Conservation (phyloP, 495 filamentous ascomycete species). For the Daldinia grandis region DNA sequence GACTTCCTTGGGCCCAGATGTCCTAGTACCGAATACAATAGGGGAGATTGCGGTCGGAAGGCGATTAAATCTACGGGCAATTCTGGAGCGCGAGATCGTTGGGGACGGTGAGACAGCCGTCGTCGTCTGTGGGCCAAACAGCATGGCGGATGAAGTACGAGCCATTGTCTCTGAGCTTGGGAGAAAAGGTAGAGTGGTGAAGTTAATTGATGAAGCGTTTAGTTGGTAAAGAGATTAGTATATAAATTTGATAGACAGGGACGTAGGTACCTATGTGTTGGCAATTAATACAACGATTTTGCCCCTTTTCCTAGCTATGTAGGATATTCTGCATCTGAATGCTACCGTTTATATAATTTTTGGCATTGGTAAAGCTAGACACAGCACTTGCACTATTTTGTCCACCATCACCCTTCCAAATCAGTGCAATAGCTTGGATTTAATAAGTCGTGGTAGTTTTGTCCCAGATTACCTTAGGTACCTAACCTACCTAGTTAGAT, state of each 20-base stretch:
- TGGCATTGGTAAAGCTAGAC: neutral
- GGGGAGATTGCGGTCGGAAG: constrained; percentile 31
- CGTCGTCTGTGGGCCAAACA: constrained; percentile 39
- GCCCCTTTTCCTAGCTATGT: neutral
- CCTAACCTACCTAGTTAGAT: neutral
- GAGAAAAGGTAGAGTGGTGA: constrained; percentile 16
- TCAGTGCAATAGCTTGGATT: neutral
- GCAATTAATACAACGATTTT: neutral
- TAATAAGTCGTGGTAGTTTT: neutral
- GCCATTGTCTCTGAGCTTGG: constrained; percentile 26
- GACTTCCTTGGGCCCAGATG: constrained; percentile 7
- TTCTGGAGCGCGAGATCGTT: constrained; percentile 31
- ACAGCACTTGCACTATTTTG: neutral
- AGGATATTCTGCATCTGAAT: neutral
- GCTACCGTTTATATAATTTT: neutral
- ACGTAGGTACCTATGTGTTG: too few relatives aligned
- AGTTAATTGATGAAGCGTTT: constrained; percentile 41
- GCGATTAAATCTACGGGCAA: constrained; percentile 23
- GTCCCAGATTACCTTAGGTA: too few relatives aligned
- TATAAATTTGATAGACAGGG: too few relatives aligned
- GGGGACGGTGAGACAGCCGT: constrained; percentile 25
- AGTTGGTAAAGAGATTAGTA: constrained; percentile 30
- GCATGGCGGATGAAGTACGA: constrained; percentile 40
- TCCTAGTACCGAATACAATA: constrained; percentile 9
- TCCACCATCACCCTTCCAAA: neutral